These are phyloP conservation scores for Trichoderma pleuroti DNA, from an alignment of 2,329 filamentous ascomycete genomes.

Conservation along the genomic window DNA sequence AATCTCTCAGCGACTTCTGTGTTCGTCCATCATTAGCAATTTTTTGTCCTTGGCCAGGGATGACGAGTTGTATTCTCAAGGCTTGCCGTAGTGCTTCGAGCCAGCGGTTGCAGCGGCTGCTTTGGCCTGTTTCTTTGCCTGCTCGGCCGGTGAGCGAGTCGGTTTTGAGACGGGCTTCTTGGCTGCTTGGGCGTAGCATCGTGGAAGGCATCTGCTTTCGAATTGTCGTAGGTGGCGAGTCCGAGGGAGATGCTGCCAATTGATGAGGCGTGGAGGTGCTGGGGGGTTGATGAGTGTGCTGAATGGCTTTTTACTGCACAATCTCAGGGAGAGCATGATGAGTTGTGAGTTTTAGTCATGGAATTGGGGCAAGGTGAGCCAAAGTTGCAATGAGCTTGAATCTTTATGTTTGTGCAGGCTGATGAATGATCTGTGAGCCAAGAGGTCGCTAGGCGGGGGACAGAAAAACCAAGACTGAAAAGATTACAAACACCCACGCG, in stretches of 20 bases:
- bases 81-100: constrained; percentile 25
- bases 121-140: constrained; percentile 29
- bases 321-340: constrained; percentile 15
- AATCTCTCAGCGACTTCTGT: constrained; percentile 55
- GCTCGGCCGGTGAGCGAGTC: constrained; percentile 23
- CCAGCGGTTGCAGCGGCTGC: constrained; percentile 25
- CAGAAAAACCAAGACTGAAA: too few species aligned
- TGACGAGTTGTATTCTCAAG: too few species aligned
- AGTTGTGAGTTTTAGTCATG: not conserved
- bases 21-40: not conserved
- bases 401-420: not conserved
- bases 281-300: not conserved
- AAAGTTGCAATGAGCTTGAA: not conserved
- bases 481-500: too few species aligned
- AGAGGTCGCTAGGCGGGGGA: too few species aligned
- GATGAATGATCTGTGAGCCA: not conserved
- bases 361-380: not conserved
- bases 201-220: constrained; percentile 22
- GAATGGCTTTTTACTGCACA: not conserved
- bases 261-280: not conserved
- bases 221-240: constrained; percentile 20
- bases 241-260: not conserved
- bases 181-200: constrained; percentile 27
- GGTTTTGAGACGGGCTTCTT: constrained; percentile 14
- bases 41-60: not conserved